phyloP scores from a whole-genome alignment of 75 land plant species.

The Larix kaempferi region DNA sequence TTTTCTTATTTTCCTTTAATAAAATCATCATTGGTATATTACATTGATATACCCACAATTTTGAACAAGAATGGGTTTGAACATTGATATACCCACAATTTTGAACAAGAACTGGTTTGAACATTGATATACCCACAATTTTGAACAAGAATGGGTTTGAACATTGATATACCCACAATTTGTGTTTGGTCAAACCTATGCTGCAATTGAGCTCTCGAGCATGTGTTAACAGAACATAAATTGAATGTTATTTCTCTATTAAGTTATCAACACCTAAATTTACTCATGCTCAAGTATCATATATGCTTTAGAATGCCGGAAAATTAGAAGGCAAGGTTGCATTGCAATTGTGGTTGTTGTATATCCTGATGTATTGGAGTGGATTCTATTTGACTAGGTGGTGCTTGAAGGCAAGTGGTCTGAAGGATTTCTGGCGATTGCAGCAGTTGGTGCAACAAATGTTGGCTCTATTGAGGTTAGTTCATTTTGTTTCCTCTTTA shows the following conservation, averaged over 20 bases:
- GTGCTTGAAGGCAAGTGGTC: constrained; percentile 94
- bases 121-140: too few species aligned
- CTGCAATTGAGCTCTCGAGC: background rate
- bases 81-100: too few species aligned
- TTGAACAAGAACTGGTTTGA: too few species aligned
- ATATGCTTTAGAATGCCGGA: background rate
- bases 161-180: background rate
- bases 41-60: background rate
- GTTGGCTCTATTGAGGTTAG: constrained; percentile 90
- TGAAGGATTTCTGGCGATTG: constrained; percentile 86
- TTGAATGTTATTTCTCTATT: background rate
- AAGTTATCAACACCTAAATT: background rate
- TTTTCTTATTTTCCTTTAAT: background rate
- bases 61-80: too few species aligned
- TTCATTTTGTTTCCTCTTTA: background rate
- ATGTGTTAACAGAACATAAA: background rate
- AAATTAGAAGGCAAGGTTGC: background rate
- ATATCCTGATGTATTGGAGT: background rate
- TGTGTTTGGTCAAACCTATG: background rate
- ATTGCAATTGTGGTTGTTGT: background rate
- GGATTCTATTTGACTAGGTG: constrained; percentile 40
- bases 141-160: background rate
- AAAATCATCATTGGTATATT: background rate
- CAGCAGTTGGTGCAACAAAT: constrained; percentile 93
- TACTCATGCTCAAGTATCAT: background rate